These are phyloP conservation scores for Dendrostoma leiphaemia DNA, from an alignment of 2,329 filamentous ascomycete species.

Conservation along the genomic window DNA sequence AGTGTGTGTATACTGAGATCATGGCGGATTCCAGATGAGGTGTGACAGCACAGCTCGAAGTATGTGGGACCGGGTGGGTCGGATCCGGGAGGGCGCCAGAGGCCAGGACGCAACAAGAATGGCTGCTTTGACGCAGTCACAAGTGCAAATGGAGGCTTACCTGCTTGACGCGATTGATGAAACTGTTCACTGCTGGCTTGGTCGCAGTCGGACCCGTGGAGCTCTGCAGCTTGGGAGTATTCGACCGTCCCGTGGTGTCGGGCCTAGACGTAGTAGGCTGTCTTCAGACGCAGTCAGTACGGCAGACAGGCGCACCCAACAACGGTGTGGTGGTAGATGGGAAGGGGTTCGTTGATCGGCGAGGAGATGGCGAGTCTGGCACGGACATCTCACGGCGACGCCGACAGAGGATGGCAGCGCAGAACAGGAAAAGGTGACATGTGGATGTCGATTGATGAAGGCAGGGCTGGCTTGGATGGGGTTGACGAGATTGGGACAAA, in stretches of 20 bases:
- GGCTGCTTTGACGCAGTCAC: neutral
- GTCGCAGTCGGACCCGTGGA: slow-evolving; percentile 18
- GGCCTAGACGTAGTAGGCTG: slow-evolving; percentile 29
- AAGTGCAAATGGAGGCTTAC: slow-evolving; percentile 23
- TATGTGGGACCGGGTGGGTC: slow-evolving; percentile 16
- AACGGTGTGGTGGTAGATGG: neutral
- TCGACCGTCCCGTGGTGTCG: slow-evolving; percentile 28
- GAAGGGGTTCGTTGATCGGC: neutral
- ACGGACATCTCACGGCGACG: slow-evolving; percentile 7
- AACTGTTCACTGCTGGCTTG: slow-evolving; percentile 13
- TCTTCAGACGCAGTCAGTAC: slow-evolving; percentile 19
- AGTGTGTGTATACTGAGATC: slow-evolving; percentile 7
- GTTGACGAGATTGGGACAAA: slow-evolving; percentile 15
- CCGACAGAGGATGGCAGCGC: neutral
- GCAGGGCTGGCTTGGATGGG: slow-evolving; percentile 2
- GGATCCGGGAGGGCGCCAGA: slow-evolving; percentile 13
- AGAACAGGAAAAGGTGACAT: slow-evolving; percentile 2
- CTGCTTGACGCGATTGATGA: slow-evolving; percentile 27
- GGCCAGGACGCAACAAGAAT: slow-evolving; percentile 11
- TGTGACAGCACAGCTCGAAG: slow-evolving; percentile 15
- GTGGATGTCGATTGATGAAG: slow-evolving; percentile 21
- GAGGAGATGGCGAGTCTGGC: neutral
- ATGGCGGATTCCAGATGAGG: slow-evolving; percentile 13
- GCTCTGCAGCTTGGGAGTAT: slow-evolving; percentile 23
- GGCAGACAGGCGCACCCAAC: neutral